phyloP scores from a whole-genome alignment of 768 basidiomycete genomes.

The Amanita pallidorosea region DNA sequence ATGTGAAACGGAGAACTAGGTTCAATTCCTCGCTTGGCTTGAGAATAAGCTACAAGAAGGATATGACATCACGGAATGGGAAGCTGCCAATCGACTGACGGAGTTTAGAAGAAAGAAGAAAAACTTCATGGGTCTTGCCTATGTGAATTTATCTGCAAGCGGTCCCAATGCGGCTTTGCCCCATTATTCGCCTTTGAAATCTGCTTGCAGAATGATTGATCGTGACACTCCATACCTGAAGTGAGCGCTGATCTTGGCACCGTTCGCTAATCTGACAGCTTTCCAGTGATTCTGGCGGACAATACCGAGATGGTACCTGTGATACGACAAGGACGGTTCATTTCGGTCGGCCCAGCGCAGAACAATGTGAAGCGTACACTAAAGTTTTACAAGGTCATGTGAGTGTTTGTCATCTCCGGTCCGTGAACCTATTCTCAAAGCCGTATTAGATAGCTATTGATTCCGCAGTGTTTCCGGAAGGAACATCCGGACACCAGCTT shows the following conservation, averaged over 20 bases:
- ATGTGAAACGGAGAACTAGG: slow-evolving; percentile 22
- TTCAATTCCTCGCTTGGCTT: slow-evolving; percentile 84
- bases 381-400: slow-evolving; percentile 95
- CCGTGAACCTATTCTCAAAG: slow-evolving; percentile 9
- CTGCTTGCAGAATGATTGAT: slow-evolving; percentile 62
- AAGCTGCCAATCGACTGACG: slow-evolving; percentile 76
- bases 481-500: slow-evolving; percentile 72
- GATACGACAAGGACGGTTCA: slow-evolving; percentile 77
- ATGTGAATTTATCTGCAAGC: slow-evolving; percentile 82
- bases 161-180: slow-evolving; percentile 92
- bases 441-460: slow-evolving; percentile 78
- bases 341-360: slow-evolving; percentile 79
- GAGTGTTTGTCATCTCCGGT: slow-evolving; percentile 22
- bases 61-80: slow-evolving; percentile 84
- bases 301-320: slow-evolving; percentile 85
- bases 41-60: slow-evolving; percentile 69
- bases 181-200: slow-evolving; percentile 77
- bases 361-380: slow-evolving; percentile 87
- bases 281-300: slow-evolving; percentile 81
- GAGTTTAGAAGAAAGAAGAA: slow-evolving; percentile 63
- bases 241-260: slow-evolving; percentile 31
- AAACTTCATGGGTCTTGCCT: slow-evolving; percentile 77
- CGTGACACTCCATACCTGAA: slow-evolving; percentile 80
- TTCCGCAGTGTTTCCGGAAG: slow-evolving; percentile 81
- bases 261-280: slow-evolving; percentile 2